Evolutionary conservation across 176 grass and related monocot genomes (phyloP).

Genomic region (Eleusine indica): DNA sequence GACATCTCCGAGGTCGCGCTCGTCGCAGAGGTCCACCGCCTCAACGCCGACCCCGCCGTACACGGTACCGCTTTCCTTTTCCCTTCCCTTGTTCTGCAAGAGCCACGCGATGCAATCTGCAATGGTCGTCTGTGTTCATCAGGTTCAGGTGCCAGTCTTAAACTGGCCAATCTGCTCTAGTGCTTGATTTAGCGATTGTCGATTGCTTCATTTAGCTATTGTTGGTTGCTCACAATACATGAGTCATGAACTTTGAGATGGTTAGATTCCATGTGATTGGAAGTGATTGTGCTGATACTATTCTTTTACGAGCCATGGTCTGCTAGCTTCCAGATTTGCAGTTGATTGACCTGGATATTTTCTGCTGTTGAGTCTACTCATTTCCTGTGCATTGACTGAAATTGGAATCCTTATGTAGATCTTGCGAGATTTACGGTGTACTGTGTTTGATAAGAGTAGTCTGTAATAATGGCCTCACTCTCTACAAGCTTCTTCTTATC

Average conservation of each 20-base stretch:
- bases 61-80: constrained; percentile 52
- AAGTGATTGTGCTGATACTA: not conserved
- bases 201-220: not conserved
- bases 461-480: not conserved
- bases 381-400: not conserved
- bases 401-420: not conserved
- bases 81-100: not conserved
- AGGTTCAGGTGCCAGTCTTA: not conserved
- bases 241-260: not conserved
- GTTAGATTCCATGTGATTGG: not conserved
- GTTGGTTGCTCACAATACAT: not conserved
- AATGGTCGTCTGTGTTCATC: not conserved
- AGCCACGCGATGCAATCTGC: not conserved
- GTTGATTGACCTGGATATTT: not conserved
- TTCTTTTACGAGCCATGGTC: not conserved
- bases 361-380: not conserved
- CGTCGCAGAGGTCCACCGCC: constrained; percentile 74
- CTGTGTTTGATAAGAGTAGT: not conserved
- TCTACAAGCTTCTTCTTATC: not conserved
- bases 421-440: not conserved
- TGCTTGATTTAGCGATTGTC: not conserved
- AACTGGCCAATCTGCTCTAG: not conserved
- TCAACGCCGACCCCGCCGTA: constrained; percentile 77
- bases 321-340: not conserved
- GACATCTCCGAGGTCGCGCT: constrained; percentile 71